Evolutionary conservation across 2,329 filamentous ascomycete genomes (phyloP), one percentile per base, ranked within the genome.

Genomic region (Tolypocladium endophyticum): DNA sequence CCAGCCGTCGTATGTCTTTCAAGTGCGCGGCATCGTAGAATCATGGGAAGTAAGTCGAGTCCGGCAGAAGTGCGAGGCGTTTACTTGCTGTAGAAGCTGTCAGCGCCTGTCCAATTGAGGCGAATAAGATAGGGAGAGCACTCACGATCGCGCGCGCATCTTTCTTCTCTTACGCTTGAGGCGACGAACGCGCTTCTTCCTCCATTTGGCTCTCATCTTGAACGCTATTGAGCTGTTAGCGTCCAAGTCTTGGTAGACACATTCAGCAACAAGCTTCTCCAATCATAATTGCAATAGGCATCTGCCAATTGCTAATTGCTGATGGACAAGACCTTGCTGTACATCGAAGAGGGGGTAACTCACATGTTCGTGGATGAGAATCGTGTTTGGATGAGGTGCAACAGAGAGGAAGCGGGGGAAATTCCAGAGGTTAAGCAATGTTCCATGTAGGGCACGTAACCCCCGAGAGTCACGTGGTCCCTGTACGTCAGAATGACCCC

Each of bases 131-230:
- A 43, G 50, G 25, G 23, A 20, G n/a, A 25, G 39, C 41, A 82
- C 92, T 86, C 85, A 97, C 94, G 87, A 92, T 83, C 94, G 84
- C 74, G 93, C 94, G 79, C 94, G 87, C 83, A 94, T 96, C 93
- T 99, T 99, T 92, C 94, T 95, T 84, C 94, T 92, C 92, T 99
- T 99, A 78, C 92, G 89, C 89, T 97, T 97, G 80, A 99, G 91
- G 81, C 94, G 88, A 75, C 94, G 87, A 82, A 96, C 92, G 79
- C 94, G 87, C 93, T 99, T 99, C 90, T 99, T 99, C 86, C 93
- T 94, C 94, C 94, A 97, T 86, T 97, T 97, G 77, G 92, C 92
- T 94, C 93, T 83, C 84, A 87, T 86, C 81, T 80, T 86, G 81
- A 80, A 79, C 76, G 58, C 66, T 68, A 59, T 39, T 16, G 23